Percentiles rank a stretch among this genome's conserved stretches.
phyloP scores from a whole-genome alignment of 257 asterid genomes.

The Solanum microdontum region DNA sequence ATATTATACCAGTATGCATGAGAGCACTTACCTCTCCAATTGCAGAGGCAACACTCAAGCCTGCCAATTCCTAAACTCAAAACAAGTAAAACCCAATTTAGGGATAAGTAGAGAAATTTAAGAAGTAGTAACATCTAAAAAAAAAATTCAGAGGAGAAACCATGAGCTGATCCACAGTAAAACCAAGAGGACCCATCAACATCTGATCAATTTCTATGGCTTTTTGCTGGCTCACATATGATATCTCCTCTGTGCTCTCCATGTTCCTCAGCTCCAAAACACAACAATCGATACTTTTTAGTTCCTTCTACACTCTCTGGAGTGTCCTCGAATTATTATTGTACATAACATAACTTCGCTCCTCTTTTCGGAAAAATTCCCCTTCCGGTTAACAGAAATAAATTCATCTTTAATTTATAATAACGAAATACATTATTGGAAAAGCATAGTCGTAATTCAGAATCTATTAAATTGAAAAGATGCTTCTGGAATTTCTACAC shows the following conservation, averaged over 20 bases:
- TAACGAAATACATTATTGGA: neutral
- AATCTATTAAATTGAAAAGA: neutral
- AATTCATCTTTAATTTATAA: neutral
- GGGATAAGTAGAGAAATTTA: neutral
- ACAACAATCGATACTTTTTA: neutral
- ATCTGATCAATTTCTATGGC: slow-evolving; percentile 64
- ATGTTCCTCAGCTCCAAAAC: slow-evolving; percentile 1
- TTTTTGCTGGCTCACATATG: slow-evolving; percentile 56
- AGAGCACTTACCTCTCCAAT: slow-evolving; percentile 18
- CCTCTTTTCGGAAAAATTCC: neutral
- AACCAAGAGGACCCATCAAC: slow-evolving; percentile 70
- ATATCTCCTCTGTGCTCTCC: slow-evolving; percentile 24
- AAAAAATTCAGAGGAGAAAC: slow-evolving; percentile 10
- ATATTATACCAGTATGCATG: neutral
- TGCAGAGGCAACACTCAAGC: slow-evolving; percentile 24
- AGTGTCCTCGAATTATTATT: neutral
- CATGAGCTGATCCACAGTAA: slow-evolving; percentile 71
- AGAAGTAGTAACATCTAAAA: neutral
- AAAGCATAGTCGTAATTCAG: neutral
- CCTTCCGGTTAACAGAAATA: neutral
- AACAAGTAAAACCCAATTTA: neutral
- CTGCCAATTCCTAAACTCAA: slow-evolving; percentile 18
- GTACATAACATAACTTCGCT: neutral
- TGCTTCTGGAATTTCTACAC: no score
- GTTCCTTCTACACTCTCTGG: neutral